Percentiles rank a stretch among this genome's conserved stretches.
Conservation (phyloP, 139 green algal genomes). For the Microglena sp. region DNA sequence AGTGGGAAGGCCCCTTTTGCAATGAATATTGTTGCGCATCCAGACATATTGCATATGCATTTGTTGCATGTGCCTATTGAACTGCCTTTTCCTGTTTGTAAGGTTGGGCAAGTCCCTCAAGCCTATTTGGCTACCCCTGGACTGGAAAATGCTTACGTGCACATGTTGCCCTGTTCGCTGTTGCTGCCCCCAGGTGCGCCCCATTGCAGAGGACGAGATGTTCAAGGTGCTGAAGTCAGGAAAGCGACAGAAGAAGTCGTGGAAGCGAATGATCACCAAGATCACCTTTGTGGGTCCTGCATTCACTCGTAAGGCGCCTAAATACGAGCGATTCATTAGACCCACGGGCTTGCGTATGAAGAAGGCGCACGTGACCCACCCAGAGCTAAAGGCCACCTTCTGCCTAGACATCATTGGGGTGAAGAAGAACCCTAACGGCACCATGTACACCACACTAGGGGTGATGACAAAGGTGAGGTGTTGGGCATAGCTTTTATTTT, state of each 20-base stretch:
- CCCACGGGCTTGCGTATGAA: slow-evolving; percentile 92
- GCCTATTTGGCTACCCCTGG: too few species aligned
- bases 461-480: slow-evolving; percentile 99
- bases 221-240: slow-evolving; percentile 92
- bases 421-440: slow-evolving; percentile 99
- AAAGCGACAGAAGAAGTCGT: slow-evolving; percentile 89
- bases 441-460: slow-evolving; percentile 88
- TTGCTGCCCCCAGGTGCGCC: slow-evolving; percentile 86
- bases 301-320: slow-evolving; percentile 98
- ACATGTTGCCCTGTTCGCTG: too few species aligned
- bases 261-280: slow-evolving; percentile 99
- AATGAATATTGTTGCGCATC: too few species aligned
- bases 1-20: too few species aligned
- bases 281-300: slow-evolving; percentile 91
- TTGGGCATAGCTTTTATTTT: too few species aligned
- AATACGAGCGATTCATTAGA: slow-evolving; percentile 99
- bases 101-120: too few species aligned
- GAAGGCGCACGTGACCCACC: slow-evolving; percentile 98
- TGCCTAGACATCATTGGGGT: slow-evolving; percentile 95
- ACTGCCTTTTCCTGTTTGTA: too few species aligned
- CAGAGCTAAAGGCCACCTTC: slow-evolving; percentile 97
- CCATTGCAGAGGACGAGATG: slow-evolving; percentile 98
- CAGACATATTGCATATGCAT: too few species aligned
- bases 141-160: too few species aligned
- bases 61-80: too few species aligned